A percentile compares a stretch with the other conserved stretches of the same genome.
Conservation (phyloP, 225 moss, liverwort and hornwort species). For the Physcomitrellopsis africana region DNA sequence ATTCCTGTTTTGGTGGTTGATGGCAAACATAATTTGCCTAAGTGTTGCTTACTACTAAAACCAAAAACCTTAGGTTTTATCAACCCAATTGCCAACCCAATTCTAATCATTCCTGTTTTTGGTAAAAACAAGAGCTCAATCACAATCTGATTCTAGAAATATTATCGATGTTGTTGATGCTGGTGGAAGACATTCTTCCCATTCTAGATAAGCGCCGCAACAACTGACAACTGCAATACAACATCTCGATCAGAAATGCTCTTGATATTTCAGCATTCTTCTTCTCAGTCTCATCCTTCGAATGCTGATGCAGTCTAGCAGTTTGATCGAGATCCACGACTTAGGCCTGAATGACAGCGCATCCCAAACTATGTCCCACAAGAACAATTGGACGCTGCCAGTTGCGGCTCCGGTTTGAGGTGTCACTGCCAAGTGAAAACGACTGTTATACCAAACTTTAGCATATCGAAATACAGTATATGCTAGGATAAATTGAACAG, state of each 20-base stretch:
- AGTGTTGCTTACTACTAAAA: no score
- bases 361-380: slow-evolving; percentile 46
- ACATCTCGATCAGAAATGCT: slow-evolving; percentile 32
- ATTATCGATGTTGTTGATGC: not conserved
- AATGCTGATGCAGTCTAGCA: not conserved
- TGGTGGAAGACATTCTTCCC: no score
- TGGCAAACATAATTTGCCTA: no score
- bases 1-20: no score
- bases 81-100: no score
- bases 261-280: slow-evolving; percentile 3
- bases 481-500: not conserved
- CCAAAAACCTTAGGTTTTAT: no score
- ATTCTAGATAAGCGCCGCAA: no score
- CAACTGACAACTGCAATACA: no score
- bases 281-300: not conserved
- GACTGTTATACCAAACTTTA: slow-evolving; percentile 1
- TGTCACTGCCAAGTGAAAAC: slow-evolving; percentile 21
- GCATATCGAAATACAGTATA: not conserved
- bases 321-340: slow-evolving; percentile 30
- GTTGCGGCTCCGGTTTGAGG: not conserved
- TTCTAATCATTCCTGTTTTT: no score
- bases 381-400: slow-evolving; percentile 38
- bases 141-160: not conserved
- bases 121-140: no score
- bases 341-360: slow-evolving; percentile 35